Evolutionary conservation across 768 basidiomycete species (phyloP).

Genomic region (Auriculariales sp.): DNA sequence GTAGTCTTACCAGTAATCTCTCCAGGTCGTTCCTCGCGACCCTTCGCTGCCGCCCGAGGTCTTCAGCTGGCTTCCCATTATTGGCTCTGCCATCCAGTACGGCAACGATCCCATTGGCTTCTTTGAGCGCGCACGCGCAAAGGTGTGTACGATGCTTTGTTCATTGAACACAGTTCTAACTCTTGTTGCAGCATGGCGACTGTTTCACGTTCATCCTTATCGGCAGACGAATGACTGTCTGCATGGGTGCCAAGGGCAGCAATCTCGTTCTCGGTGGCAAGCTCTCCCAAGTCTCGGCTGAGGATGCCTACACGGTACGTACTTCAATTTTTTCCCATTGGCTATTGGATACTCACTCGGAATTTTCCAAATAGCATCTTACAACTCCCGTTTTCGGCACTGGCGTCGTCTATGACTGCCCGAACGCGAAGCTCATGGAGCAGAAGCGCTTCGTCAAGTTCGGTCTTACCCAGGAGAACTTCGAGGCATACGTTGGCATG

Average conservation of each 20-base stretch:
- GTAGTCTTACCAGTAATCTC: neutral
- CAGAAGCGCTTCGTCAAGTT: slow-evolving; percentile 98
- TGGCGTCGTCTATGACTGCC: slow-evolving; percentile 94
- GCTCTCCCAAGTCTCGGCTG: slow-evolving; percentile 80
- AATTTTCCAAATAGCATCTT: slow-evolving; percentile 50
- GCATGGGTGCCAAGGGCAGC: slow-evolving; percentile 81
- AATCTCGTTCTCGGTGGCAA: slow-evolving; percentile 93
- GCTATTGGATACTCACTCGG: slow-evolving; percentile 9
- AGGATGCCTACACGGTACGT: slow-evolving; percentile 86
- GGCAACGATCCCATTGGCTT: slow-evolving; percentile 90
- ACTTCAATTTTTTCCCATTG: too few relatives aligned
- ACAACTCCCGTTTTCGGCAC: slow-evolving; percentile 95
- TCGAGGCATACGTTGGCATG: slow-evolving; percentile 67
- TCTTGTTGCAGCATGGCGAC: slow-evolving; percentile 64
- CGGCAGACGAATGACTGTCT: slow-evolving; percentile 82
- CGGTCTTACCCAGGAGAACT: slow-evolving; percentile 83
- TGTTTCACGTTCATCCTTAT: slow-evolving; percentile 93
- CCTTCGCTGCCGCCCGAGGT: slow-evolving; percentile 73
- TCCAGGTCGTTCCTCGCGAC: slow-evolving; percentile 51
- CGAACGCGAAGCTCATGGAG: slow-evolving; percentile 95
- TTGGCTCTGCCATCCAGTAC: slow-evolving; percentile 82
- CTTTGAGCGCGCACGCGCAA: slow-evolving; percentile 62
- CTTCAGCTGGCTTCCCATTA: slow-evolving; percentile 81
- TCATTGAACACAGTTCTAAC: neutral
- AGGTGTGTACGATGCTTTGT: slow-evolving; percentile 30